Evolutionary conservation across 2,329 filamentous ascomycete genomes (phyloP).

Genomic region (Phialemoniopsis sp.): DNA sequence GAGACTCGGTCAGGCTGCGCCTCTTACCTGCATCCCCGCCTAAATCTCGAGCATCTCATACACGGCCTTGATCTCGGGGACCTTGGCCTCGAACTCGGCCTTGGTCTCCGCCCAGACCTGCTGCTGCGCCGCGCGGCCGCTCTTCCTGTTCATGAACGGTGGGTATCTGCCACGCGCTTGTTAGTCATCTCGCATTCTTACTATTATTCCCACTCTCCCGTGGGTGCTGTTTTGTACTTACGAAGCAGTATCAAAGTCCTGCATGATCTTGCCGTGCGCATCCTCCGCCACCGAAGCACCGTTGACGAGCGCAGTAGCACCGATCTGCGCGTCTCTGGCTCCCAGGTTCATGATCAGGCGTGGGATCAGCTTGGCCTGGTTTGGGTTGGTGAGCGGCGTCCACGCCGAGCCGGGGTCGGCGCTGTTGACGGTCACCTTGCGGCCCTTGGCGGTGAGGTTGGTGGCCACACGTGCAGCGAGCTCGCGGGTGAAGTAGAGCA

Average conservation of each 20-base stretch:
- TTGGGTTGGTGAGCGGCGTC: conserved; percentile 29
- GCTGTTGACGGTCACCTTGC: conserved; percentile 29
- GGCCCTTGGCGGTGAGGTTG: conserved; percentile 10
- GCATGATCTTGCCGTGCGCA: conserved; percentile 28
- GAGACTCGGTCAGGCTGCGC: too few relatives aligned
- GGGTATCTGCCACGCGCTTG: conserved; percentile 18
- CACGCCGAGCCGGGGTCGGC: conserved; percentile 31
- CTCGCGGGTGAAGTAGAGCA: conserved; percentile 31
- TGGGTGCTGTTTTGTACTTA: too few relatives aligned
- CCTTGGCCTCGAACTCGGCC: conserved; percentile 18
- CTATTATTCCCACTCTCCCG: too few relatives aligned
- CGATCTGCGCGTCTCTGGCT: conserved; percentile 25
- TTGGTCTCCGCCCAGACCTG: conserved; percentile 19
- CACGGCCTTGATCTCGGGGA: conserved; percentile 16
- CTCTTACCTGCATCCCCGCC: too few relatives aligned
- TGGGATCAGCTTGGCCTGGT: conserved; percentile 27
- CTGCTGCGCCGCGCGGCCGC: conserved; percentile 15
- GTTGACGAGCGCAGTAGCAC: conserved; percentile 31
- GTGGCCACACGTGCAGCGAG: conserved; percentile 17
- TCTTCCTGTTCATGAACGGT: conserved; percentile 27
- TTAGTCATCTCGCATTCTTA: neutral
- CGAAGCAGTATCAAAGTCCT: conserved; percentile 26
- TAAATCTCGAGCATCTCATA: conserved; percentile 13
- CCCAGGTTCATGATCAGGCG: conserved; percentile 31
- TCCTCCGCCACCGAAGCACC: conserved; percentile 24